These are phyloP conservation scores for Tolypocladium paradoxum DNA, from an alignment of 2,329 filamentous ascomycete species.

Conservation along the genomic window DNA sequence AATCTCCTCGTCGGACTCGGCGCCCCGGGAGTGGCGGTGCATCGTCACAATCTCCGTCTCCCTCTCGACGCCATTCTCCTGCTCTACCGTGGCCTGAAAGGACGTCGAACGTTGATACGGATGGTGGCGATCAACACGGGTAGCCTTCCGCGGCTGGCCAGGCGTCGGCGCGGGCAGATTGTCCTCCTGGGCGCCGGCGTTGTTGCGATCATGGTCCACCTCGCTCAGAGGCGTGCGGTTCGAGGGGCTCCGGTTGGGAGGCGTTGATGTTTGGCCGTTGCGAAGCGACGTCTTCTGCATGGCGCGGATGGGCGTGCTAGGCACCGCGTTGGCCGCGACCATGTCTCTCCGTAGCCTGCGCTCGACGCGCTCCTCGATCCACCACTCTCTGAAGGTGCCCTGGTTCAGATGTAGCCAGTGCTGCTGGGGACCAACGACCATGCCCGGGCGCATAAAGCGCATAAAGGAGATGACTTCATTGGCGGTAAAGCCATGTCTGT, in stretches of 20 bases:
- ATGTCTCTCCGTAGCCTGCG: slow-evolving; percentile 52
- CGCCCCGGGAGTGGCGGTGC: slow-evolving; percentile 49
- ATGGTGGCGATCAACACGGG: slow-evolving; percentile 65
- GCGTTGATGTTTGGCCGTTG: slow-evolving; percentile 67
- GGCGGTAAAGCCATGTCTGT: slow-evolving; percentile 91
- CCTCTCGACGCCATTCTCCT: slow-evolving; percentile 42
- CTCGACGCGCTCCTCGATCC: slow-evolving; percentile 79
- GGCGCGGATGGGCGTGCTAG: slow-evolving; percentile 50
- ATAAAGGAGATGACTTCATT: slow-evolving; percentile 97
- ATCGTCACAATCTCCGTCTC: slow-evolving; percentile 51
- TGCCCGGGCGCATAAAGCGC: slow-evolving; percentile 97
- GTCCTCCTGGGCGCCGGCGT: slow-evolving; percentile 66
- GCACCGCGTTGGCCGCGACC: slow-evolving; percentile 34
- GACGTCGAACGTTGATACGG: slow-evolving; percentile 53
- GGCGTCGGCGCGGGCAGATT: slow-evolving; percentile 92
- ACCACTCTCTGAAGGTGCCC: slow-evolving; percentile 96
- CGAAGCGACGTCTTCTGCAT: slow-evolving; percentile 49
- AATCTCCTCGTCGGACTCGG: slow-evolving; percentile 73
- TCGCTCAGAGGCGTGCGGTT: slow-evolving; percentile 84
- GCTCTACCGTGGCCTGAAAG: slow-evolving; percentile 30
- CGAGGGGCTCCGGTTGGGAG: slow-evolving; percentile 66
- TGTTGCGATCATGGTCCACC: slow-evolving; percentile 69
- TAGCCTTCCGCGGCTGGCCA: slow-evolving; percentile 86
- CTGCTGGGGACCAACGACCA: slow-evolving; percentile 97
- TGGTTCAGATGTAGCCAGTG: slow-evolving; percentile 99